Conservation (phyloP, 257 asterid species). For the Linaria vulgaris region DNA sequence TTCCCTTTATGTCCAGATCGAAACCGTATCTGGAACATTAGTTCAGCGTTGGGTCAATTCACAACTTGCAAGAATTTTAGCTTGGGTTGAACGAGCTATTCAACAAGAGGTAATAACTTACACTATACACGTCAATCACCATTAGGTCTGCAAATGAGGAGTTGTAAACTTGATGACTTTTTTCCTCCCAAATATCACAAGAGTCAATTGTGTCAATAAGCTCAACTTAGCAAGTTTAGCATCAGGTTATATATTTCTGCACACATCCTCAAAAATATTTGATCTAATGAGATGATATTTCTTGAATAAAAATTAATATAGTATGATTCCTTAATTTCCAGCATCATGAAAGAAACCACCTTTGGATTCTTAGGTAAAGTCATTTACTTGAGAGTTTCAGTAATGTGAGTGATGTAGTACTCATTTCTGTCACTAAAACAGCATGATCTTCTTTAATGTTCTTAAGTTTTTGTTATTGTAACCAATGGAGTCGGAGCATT, state of each 20-base stretch:
- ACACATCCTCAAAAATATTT: not conserved
- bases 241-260: constrained; percentile 3
- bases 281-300: constrained; percentile 13
- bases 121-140: constrained; percentile 17
- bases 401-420: too few relatives aligned
- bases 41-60: constrained; percentile 97
- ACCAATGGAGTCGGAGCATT: too few relatives aligned
- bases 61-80: constrained; percentile 80
- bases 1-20: constrained; percentile 57
- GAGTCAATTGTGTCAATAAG: constrained; percentile 1
- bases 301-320: constrained; percentile 9
- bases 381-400: too few relatives aligned
- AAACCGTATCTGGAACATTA: constrained; percentile 85
- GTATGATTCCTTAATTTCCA: constrained; percentile 8
- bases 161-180: constrained; percentile 19
- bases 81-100: constrained; percentile 94
- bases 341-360: not conserved
- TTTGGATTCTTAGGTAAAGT: too few relatives aligned
- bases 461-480: too few relatives aligned
- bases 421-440: too few relatives aligned
- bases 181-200: not conserved
- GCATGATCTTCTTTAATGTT: too few relatives aligned
- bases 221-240: not conserved
- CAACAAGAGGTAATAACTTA: constrained; percentile 80
- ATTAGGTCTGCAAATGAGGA: constrained; percentile 1